Base-by-base conservation (phyloP, 2,329 filamentous ascomycete species). In the Xylariaceae sp. region DNA sequence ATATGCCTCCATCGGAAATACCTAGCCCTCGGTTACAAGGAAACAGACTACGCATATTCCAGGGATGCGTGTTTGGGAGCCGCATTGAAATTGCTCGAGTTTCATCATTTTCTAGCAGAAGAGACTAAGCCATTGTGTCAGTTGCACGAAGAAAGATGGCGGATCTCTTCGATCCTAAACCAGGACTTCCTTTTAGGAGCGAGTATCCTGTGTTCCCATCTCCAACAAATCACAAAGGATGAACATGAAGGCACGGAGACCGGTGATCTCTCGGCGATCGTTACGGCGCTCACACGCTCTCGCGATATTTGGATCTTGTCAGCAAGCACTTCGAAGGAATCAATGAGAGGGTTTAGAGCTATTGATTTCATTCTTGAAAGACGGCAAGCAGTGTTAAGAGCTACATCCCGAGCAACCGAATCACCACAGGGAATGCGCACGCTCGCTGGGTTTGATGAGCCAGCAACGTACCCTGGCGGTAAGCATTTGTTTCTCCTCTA, bases 1-100 rank as follows among this genome's bases (percentile, higher is more conserved):
- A 73, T 77, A 31, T 74, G 81, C 1, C 62, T 84, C n/a, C 80
- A 83, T 60, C 71, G 80, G 14, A 74, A 73, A 28, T 81, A 76
- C 56, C 71, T 83, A 56, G 66, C 48, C 1, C 42, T 71, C 14
- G 57, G 54, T 1, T 58, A 61, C 62, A 68, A 47, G 60, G 73
- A 69, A 48, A 59, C 47, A 44, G 68, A 60, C 17, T 74, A 72
- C 50, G 61, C 63, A 0, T 71, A 74, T 42, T 80, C 77, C 4
- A 69, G 75, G 42, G 65, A 64, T 22, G 69, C 69, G 1, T 81
- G 77, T 48, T 62, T 80, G 3, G 69, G 72, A 2, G 72, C 77
- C 5, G 78, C 80, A 2, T 66, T 75, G 42, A 64, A 72, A 28
- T 73, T 80, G 2, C 69, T 82, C 2, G 66, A 70, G 2, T 72